Evolutionary conservation across 768 basidiomycete species (phyloP), one percentile per base, ranked within the genome.

Genomic region (Filobasidium floriforme): DNA sequence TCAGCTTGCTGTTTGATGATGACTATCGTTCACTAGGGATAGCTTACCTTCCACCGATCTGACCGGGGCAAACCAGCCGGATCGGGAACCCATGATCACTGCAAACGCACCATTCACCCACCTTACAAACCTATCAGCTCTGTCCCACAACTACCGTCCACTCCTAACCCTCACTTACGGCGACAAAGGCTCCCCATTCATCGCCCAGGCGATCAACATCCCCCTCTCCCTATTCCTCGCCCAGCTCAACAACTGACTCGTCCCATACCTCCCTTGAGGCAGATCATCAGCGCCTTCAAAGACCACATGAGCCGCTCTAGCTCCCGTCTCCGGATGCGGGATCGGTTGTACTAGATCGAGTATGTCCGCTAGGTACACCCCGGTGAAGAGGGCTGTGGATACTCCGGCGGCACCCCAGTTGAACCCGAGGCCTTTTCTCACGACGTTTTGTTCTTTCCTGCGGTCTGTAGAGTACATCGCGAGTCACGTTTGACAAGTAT

Each of bases 381-480:
- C 86, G 0, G 85, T 85, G 73, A 84, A 86, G 1, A 86, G 78
- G 0, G 84, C 84, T 0, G 85, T 86, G 19, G 81, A 82, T 19
- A 82, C 76, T 1, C 67, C 71, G 12, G 54, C 71, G 15, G 75
- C 57, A 46, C 71, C 70, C 72, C 71, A 73, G 54, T 68, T 69
- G 66, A 75, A 74, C 2, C 68, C 61, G 29, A 85, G 80, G 9
- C 82, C 81, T 72, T 86, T 83, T 18, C 79, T 80, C 40, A 86
- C 81, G 55, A 85, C 77, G 69, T 87, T 87, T 72, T 87, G 86
- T 70, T 87, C 86, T 72, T 86, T 87, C 29, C 86, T 78, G 1
- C 86, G 76, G 72, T 87, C 64, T 65, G 49, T 18, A n/a, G n/a
- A n/a, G n/a, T n/a, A n/a, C n/a, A n/a, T n/a, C n/a, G n/a, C n/a